Base-by-base conservation (phyloP, 352 stramenopile species). In the Phytophthora citricola region DNA sequence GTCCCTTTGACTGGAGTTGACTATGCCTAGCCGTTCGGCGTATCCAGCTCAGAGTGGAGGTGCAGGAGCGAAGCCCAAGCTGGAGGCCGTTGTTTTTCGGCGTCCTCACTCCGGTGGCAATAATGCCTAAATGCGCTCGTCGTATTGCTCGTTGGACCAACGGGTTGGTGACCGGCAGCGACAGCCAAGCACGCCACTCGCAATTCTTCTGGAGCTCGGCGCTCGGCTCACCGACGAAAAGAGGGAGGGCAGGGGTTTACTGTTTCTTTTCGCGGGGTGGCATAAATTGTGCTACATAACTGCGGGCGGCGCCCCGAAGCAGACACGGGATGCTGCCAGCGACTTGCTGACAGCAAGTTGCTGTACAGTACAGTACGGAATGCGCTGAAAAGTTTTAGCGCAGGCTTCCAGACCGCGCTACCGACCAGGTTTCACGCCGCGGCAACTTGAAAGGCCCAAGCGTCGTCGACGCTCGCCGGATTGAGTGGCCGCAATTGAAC, bases 1-100 rank as follows among this genome's bases (percentile, higher is more conserved):
- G 57, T 45, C 38, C 43, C 53, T 64, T 63, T 69, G 48, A 76
- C 63, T 70, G 14, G 24, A 63, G 47, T 69, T 73, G 53, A 70
- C 52, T 73, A 76, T 73, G 26, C 9, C 20, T 32, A 55, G 43
- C 41, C 41, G 22, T 24, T 6, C 20, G n/a, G 36, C 32, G 45
- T 22, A 58, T 36, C 49, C 40, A 58, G 50, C 11, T 24, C 36
- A 47, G 20, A 12, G 32, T 48, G 44, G 34, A 47, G 32, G 20
- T 2, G 55, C 26, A 31, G 15, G 15, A n/a, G 26, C 31, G 31
- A 11, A 8, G 29, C 8, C 31, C 10, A 36, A 14, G 31, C 1
- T 14, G 9, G 9, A 14, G 31, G 31, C 31, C 31, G 31, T 36
- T 36, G 31, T 36, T 36, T 36, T 36, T 36, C 9, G 26, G 32